Base-by-base conservation (phyloP, 2,329 filamentous ascomycete genomes). In the Neoarthrinium moseri region DNA sequence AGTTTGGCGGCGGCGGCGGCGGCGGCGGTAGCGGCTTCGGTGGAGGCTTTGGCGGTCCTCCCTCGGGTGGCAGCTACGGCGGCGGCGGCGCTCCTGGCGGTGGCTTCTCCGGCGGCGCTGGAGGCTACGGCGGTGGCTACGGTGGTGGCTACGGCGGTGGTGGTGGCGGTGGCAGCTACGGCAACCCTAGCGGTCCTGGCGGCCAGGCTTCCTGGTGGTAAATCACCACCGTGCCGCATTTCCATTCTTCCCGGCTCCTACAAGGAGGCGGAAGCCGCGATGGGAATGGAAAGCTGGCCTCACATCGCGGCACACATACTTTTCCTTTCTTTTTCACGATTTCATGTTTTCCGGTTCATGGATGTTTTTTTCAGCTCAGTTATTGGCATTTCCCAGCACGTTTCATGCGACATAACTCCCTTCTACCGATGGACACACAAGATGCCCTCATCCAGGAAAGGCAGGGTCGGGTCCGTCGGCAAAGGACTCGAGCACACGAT, bases 201-300 rank as follows among this genome's bases (percentile, higher is more conserved):
- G 80, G 80, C 61, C 81, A 83, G 64, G 83, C 76, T 51, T 84
- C 81, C 56, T 89, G 86, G 86, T 89, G 78, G 78, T 81, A 80
- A 73, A 68, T 48, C 55, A 50, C 51, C 49, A 47, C 50, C 44
- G 43, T 48, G 52, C 41, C 34, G 49, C 51, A 54, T 35, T 43
- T 48, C 43, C 51, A 49, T 41, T 56, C 48, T 48, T 43, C 45
- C 26, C 23, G 26, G 24, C 43, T 45, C 42, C 35, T n/a, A n/a
- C n/a, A n/a, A 40, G 42, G 27, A 33, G 32, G 48, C 50, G 18
- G 10, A 7, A 11, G 29, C 18, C 54, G 51, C 50, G 41, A 43
- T 45, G 26, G 45, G 38, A 30, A 47, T 49, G 50, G 47, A 37
- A 40, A 21, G 47, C 48, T 51, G 49, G 38, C 57, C 54, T 53